Conservation (phyloP, 306 rosid species). For the Vicia sativa region DNA sequence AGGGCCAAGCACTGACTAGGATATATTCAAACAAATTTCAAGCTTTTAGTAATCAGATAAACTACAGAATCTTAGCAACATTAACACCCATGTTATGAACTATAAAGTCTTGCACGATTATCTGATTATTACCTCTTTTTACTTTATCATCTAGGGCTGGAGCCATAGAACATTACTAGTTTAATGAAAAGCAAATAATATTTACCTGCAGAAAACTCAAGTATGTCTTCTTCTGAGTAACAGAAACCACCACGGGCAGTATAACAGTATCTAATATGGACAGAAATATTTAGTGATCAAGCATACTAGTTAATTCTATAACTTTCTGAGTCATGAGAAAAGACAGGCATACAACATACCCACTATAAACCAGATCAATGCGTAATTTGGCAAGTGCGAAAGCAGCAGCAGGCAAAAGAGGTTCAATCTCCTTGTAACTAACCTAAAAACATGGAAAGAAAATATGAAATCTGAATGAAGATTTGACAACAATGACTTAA, state of each 20-base stretch:
- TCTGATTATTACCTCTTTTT: slow-evolving; percentile 15
- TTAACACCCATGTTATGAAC: slow-evolving; percentile 12
- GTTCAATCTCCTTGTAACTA: slow-evolving; percentile 68
- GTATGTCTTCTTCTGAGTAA: slow-evolving; percentile 85
- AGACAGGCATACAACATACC: slow-evolving; percentile 52
- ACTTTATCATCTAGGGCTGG: slow-evolving; percentile 14
- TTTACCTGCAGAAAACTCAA: slow-evolving; percentile 88
- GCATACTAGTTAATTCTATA: slow-evolving; percentile 9
- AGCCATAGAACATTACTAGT: slow-evolving; percentile 3
- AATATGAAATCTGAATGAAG: slow-evolving; percentile 10
- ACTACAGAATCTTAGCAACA: background rate
- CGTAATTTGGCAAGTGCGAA: slow-evolving; percentile 93
- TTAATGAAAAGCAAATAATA: slow-evolving; percentile 22
- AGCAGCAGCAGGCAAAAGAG: slow-evolving; percentile 83
- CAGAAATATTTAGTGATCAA: slow-evolving; percentile 36
- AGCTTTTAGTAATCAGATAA: slow-evolving; percentile 10
- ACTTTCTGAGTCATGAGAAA: slow-evolving; percentile 31
- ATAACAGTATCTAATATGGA: slow-evolving; percentile 69
- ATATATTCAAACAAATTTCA: slow-evolving; percentile 5
- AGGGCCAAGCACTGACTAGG: background rate
- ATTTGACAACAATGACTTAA: background rate
- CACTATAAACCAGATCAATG: slow-evolving; percentile 88
- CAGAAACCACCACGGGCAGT: slow-evolving; percentile 95
- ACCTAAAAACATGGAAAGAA: slow-evolving; percentile 56
- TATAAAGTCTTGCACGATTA: slow-evolving; percentile 18